phyloP scores from a whole-genome alignment of 2,329 filamentous ascomycete genomes.

The Annulohypoxylon truncatum region DNA sequence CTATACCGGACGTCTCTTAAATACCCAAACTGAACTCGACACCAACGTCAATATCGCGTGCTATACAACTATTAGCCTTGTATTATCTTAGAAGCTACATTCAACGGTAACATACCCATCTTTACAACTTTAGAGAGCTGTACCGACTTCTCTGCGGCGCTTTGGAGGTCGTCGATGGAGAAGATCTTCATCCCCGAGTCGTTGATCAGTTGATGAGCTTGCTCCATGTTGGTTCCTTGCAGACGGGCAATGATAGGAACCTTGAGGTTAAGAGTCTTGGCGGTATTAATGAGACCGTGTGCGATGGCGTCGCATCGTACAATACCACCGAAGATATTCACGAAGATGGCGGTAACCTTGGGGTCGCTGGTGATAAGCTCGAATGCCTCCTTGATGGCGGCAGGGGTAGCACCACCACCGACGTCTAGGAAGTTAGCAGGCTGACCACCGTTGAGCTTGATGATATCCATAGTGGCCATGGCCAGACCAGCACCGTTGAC shows the following conservation, averaged over 20 bases:
- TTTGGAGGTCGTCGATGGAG: slow-evolving; percentile 98
- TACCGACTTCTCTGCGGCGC: slow-evolving; percentile 95
- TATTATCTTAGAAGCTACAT: not conserved
- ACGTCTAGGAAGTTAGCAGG: slow-evolving; percentile 99
- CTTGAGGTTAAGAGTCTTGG: slow-evolving; percentile 93
- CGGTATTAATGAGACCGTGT: slow-evolving; percentile 93
- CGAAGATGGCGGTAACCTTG: slow-evolving; percentile 98
- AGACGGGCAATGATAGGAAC: slow-evolving; percentile 97
- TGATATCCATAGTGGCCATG: slow-evolving; percentile 99
- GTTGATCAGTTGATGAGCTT: slow-evolving; percentile 92
- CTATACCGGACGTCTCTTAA: slow-evolving; percentile 62
- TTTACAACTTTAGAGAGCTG: slow-evolving; percentile 99
- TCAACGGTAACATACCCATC: slow-evolving; percentile 75
- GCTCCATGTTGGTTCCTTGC: slow-evolving; percentile 98
- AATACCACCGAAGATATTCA: slow-evolving; percentile 99
- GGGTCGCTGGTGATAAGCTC: slow-evolving; percentile 98
- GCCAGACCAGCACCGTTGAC: slow-evolving; percentile 99
- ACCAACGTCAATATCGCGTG: slow-evolving; percentile 95
- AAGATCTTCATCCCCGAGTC: slow-evolving; percentile 99
- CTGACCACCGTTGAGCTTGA: slow-evolving; percentile 97
- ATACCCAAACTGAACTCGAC: slow-evolving; percentile 96
- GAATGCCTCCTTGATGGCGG: slow-evolving; percentile 97
- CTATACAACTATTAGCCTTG: slow-evolving; percentile 56
- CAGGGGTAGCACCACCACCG: slow-evolving; percentile 94
- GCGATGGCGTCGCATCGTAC: slow-evolving; percentile 98